Conservation (phyloP, 768 basidiomycete genomes). For the Termitomyces sp. region DNA sequence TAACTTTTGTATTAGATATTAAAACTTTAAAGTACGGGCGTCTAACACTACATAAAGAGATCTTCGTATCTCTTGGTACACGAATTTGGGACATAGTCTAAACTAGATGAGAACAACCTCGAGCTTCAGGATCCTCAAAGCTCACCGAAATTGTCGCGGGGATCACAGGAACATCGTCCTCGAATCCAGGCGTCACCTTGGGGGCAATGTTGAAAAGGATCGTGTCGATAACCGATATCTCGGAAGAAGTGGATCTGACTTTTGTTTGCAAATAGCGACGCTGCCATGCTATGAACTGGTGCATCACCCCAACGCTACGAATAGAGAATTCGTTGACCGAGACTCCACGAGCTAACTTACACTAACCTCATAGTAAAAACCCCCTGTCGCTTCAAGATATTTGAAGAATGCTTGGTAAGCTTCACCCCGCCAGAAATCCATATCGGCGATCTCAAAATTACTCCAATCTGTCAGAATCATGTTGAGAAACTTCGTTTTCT, state of each 20-base stretch:
- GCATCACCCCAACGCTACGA: constrained; percentile 79
- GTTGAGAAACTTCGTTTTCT: not conserved
- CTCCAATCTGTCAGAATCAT: constrained; percentile 57
- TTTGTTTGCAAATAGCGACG: constrained; percentile 65
- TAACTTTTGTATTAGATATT: too few species aligned
- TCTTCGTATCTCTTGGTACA: constrained; percentile 33
- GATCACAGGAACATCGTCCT: constrained; percentile 70
- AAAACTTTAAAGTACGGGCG: too few species aligned
- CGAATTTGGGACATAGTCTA: constrained; percentile 37
- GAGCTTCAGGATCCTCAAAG: not conserved
- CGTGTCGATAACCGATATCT: constrained; percentile 83
- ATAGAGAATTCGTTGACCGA: not conserved
- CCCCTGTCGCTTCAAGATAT: constrained; percentile 73
- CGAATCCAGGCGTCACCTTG: constrained; percentile 46
- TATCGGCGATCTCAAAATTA: constrained; percentile 88
- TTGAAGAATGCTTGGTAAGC: constrained; percentile 85
- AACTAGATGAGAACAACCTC: not conserved
- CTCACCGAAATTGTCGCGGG: constrained; percentile 65
- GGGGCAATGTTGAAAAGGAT: constrained; percentile 76
- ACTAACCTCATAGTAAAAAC: constrained; percentile 86
- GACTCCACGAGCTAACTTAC: not conserved
- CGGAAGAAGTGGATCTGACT: constrained; percentile 78
- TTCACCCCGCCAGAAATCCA: constrained; percentile 85
- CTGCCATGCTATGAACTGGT: constrained; percentile 71
- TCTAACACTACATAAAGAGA: constrained; percentile 22